Percentiles rank a stretch among this genome's conserved stretches.
Conservation (phyloP, 768 basidiomycete genomes). For the Termitomyces titanicus region DNA sequence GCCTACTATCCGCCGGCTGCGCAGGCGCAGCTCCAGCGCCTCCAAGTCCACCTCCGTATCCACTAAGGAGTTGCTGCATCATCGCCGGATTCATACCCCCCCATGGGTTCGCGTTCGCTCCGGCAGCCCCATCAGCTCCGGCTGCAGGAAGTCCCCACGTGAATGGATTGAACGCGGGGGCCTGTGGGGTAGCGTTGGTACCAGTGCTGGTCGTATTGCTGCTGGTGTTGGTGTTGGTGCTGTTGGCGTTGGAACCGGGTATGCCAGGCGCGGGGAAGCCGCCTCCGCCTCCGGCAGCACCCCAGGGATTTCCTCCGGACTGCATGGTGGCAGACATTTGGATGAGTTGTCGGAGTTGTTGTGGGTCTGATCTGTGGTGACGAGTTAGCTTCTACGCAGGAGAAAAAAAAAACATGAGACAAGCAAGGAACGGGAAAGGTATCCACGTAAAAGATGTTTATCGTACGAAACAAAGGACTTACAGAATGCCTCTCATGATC, state of each 20-base stretch:
- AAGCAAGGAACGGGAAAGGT: background rate
- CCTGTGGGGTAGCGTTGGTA: slow-evolving; percentile 17
- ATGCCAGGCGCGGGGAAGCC: slow-evolving; percentile 62
- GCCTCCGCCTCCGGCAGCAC: slow-evolving; percentile 21
- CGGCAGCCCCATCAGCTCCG: slow-evolving; percentile 14
- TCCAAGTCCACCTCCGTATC: slow-evolving; percentile 22
- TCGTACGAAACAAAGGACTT: slow-evolving; percentile 20
- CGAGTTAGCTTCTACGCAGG: background rate
- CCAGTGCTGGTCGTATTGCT: slow-evolving; percentile 19
- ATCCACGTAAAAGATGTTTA: background rate
- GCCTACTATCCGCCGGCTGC: slow-evolving; percentile 61
- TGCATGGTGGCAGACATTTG: slow-evolving; percentile 64
- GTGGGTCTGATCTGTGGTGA: slow-evolving; percentile 63
- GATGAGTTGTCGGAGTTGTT: slow-evolving; percentile 69
- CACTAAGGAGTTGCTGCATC: slow-evolving; percentile 43
- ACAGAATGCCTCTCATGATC: slow-evolving; percentile 8
- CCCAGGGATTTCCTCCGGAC: slow-evolving; percentile 15
- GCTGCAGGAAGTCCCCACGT: background rate
- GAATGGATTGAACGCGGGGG: slow-evolving; percentile 20
- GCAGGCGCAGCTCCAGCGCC: slow-evolving; percentile 32
- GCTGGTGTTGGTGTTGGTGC: slow-evolving; percentile 1
- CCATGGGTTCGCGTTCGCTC: slow-evolving; percentile 30
- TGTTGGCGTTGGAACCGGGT: slow-evolving; percentile 32
- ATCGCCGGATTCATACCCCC: slow-evolving; percentile 36
- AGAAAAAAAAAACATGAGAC: background rate